These are phyloP conservation scores for Rhizodiscina lignyota DNA, from an alignment of 495 filamentous ascomycete species.

Conservation along the genomic window DNA sequence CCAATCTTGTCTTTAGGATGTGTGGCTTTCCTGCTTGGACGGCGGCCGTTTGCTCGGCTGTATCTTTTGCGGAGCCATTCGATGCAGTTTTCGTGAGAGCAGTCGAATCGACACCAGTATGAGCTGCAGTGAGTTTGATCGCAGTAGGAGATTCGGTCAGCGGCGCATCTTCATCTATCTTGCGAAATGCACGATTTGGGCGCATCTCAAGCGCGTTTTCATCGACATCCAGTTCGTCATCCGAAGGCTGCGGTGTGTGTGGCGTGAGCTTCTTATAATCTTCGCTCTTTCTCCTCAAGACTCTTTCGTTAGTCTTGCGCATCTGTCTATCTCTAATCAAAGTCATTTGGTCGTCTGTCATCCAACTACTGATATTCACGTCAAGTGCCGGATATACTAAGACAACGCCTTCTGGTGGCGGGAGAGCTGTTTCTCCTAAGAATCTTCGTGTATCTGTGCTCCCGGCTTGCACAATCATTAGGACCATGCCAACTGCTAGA, in stretches of 20 bases:
- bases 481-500: constrained; percentile 59
- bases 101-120: constrained; percentile 8
- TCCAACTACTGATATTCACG: constrained; percentile 97
- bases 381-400: constrained; percentile 82
- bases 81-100: background rate
- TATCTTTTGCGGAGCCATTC: background rate
- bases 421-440: constrained; percentile 43
- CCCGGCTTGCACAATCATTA: constrained; percentile 74
- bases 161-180: background rate
- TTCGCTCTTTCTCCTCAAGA: constrained; percentile 63
- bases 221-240: constrained; percentile 20
- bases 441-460: constrained; percentile 37
- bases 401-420: constrained; percentile 64
- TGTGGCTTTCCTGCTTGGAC: constrained; percentile 13
- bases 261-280: constrained; percentile 46
- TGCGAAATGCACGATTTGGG: background rate
- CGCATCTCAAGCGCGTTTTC: constrained; percentile 28
- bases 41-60: constrained; percentile 13
- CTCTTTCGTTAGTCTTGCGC: constrained; percentile 56
- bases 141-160: constrained; percentile 11
- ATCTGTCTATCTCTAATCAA: constrained; percentile 72
- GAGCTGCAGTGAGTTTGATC: constrained; percentile 14
- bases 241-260: constrained; percentile 19
- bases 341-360: constrained; percentile 94
- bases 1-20: constrained; percentile 63